Evolutionary conservation across 2,329 filamentous ascomycete genomes (phyloP).

Genomic region (Xylaria sp.): DNA sequence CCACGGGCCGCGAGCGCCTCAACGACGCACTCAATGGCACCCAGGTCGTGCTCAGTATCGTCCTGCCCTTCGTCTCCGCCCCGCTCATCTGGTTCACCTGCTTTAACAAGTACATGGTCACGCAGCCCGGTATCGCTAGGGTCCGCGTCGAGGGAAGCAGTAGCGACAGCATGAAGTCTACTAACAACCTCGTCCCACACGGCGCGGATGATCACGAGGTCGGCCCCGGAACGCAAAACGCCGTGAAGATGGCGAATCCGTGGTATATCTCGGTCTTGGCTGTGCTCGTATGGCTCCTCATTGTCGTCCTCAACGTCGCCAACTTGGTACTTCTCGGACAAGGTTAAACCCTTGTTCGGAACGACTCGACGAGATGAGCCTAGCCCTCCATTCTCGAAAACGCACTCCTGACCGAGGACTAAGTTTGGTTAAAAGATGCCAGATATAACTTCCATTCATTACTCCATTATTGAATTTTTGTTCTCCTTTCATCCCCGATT

Average conservation of each 20-base stretch:
- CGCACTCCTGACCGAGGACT: background rate
- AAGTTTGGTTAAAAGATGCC: background rate
- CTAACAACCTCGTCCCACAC: conserved; percentile 4
- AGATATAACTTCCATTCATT: background rate
- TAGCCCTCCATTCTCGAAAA: background rate
- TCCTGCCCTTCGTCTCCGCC: conserved; percentile 83
- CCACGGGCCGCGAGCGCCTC: conserved; percentile 76
- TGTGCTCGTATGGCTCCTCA: conserved; percentile 75
- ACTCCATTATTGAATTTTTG: no score
- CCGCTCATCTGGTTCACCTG: conserved; percentile 89
- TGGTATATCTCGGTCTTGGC: conserved; percentile 69
- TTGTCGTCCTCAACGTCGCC: conserved; percentile 76
- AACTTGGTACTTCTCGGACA: conserved; percentile 48
- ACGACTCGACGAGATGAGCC: background rate
- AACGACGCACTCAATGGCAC: conserved; percentile 77
- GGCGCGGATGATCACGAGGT: conserved; percentile 27
- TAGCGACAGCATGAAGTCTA: conserved; percentile 29
- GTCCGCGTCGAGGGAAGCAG: conserved; percentile 46
- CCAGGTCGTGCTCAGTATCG: conserved; percentile 81
- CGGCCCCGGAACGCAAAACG: conserved; percentile 1
- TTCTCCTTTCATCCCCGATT: background rate
- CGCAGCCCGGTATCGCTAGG: conserved; percentile 58
- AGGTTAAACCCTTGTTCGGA: conserved; percentile 16
- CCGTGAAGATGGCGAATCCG: conserved; percentile 75
- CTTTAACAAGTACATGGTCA: conserved; percentile 81